These are phyloP conservation scores for Parathielavia hyrcaniae DNA, from an alignment of 495 filamentous ascomycete species.

Conservation along the genomic window DNA sequence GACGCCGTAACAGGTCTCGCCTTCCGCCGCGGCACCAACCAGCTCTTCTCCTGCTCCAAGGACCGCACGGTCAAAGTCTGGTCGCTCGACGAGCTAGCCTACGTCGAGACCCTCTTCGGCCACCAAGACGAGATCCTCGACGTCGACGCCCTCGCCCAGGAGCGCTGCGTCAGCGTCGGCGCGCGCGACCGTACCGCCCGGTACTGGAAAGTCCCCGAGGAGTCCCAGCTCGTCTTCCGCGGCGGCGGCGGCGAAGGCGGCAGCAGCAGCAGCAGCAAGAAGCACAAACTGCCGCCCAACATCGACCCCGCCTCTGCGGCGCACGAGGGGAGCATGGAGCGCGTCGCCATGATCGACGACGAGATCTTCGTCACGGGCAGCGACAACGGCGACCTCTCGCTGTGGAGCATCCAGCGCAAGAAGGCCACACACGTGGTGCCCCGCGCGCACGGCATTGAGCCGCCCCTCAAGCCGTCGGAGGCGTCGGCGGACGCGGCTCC, in stretches of 20 bases:
- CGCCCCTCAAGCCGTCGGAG: slow-evolving; percentile 55
- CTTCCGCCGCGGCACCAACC: slow-evolving; percentile 84
- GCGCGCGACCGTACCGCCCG: slow-evolving; percentile 84
- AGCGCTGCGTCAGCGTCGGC: slow-evolving; percentile 86
- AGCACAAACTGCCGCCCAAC: slow-evolving; percentile 27
- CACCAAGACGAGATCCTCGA: slow-evolving; percentile 87
- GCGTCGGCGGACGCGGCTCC: slow-evolving; percentile 62
- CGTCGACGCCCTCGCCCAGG: slow-evolving; percentile 72
- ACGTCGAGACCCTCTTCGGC: slow-evolving; percentile 91
- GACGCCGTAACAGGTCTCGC: slow-evolving; percentile 76
- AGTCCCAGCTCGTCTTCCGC: slow-evolving; percentile 90
- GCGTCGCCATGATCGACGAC: slow-evolving; percentile 81
- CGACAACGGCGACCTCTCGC: slow-evolving; percentile 75
- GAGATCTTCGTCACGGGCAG: slow-evolving; percentile 87
- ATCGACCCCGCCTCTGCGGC: slow-evolving; percentile 40
- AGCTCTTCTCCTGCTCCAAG: slow-evolving; percentile 79
- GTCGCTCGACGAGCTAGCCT: slow-evolving; percentile 77
- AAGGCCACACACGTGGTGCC: slow-evolving; percentile 79
- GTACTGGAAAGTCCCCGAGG: slow-evolving; percentile 94
- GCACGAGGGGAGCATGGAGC: slow-evolving; percentile 82
- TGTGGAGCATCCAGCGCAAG: slow-evolving; percentile 94
- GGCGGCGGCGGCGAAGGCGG: slow-evolving; percentile 61
- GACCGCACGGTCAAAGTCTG: slow-evolving; percentile 71
- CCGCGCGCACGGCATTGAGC: slow-evolving; percentile 77
- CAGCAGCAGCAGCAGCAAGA: slow-evolving; percentile 59